Base-by-base conservation (phyloP, 2,329 filamentous ascomycete genomes). In the Xylariaceae sp. region DNA sequence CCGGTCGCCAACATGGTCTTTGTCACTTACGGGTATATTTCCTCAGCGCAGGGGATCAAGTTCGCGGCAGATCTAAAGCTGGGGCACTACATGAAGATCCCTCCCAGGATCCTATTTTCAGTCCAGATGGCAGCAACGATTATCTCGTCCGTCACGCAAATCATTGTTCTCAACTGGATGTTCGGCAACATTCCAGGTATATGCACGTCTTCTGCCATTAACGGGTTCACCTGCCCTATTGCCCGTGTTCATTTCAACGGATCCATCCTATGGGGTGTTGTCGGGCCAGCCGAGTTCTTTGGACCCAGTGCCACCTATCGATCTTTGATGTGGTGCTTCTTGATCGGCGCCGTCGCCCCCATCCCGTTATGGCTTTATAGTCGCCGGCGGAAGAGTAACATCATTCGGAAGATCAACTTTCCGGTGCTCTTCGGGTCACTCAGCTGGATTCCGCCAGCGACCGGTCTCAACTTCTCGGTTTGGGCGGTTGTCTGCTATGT, bases 1-100 rank as follows among this genome's bases (percentile, higher is more conserved):
- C 90, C 90, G 1, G 88, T 95, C 10, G 90, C 89, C 47, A 94
- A 95, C 70, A 95, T 95, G 90, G 88, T 95, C 34, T 95, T 95
- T 64, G 89, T 92, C 45, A 94, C 89, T 0, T 95, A 94, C 68
- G 89, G 89, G 57, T 95, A 94, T 71, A 94, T 94, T 66, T 91
- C 88, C 4, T 92, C 88, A 0, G 88, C 89, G 0, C 90, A 95
- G 72, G 90, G 90, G 26, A 87, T 95, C 69, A 94, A 95, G 67
- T 95, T 95, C 67, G 87, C 88, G 1, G 86, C 88, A 2, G 90
- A 95, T 68, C 78, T 95, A 47, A 95, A 95, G 70, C 80, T 95
- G 0, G 90, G 88, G 12, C 87, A 92, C 66, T 92, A 92, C 71
- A 91, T 92, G 87, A 91, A 92, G 70, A 88, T 92, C 13, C 88